Conservation (phyloP, 176 grass and related monocot genomes). For the Aegilops speltoides region DNA sequence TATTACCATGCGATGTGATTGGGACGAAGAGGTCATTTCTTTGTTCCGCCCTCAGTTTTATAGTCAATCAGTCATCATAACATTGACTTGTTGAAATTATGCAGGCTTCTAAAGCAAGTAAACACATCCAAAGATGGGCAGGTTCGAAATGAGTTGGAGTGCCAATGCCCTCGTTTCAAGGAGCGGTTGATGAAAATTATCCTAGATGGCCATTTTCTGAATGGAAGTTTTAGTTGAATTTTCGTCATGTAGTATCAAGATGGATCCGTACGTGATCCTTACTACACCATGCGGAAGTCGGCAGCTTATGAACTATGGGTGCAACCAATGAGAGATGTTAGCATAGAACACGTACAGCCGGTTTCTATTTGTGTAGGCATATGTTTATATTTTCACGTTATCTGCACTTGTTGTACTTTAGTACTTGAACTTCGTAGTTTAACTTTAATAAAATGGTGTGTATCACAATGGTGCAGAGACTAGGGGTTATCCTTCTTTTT, state of each 20-base stretch:
- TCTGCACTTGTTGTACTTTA: no score
- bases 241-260: background rate
- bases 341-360: no score
- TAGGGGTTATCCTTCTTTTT: no score
- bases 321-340: no score
- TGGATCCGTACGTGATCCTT: no score
- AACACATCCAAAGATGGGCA: conserved; percentile 2
- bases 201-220: background rate
- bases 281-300: no score
- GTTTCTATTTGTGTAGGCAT: no score
- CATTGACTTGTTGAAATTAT: background rate
- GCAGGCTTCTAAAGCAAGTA: conserved; percentile 31
- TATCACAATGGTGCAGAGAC: no score
- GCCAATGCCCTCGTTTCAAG: background rate
- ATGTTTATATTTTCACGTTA: no score
- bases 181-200: background rate
- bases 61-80: background rate
- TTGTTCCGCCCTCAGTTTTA: background rate
- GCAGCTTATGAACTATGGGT: no score
- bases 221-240: background rate
- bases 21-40: conserved; percentile 37
- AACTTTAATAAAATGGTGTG: no score
- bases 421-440: no score
- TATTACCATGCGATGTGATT: conserved; percentile 34
- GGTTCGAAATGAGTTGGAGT: background rate